phyloP scores from a whole-genome alignment of 306 rosid species.

The Dryas alaskensis region DNA sequence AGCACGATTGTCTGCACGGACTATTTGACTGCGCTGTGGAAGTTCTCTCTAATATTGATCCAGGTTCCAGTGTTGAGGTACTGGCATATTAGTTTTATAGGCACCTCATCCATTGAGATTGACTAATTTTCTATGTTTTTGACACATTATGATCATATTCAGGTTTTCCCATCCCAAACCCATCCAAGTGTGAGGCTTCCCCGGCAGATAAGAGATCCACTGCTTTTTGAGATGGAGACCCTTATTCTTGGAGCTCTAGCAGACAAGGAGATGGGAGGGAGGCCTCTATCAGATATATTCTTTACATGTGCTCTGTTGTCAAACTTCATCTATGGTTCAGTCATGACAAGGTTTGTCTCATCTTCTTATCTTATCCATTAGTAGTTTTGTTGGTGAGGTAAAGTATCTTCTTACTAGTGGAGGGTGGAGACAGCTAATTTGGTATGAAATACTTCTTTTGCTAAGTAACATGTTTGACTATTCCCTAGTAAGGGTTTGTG shows the following conservation, averaged over 20 bases:
- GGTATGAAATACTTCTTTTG: not conserved
- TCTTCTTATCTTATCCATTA: not conserved
- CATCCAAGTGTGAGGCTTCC: conserved; percentile 54
- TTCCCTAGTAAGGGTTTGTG: not conserved
- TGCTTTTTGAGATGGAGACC: conserved; percentile 70
- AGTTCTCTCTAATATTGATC: conserved; percentile 55
- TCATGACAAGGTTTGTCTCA: conserved; percentile 56
- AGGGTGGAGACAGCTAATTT: not conserved
- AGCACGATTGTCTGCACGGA: conserved; percentile 41
- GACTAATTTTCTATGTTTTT: conserved; percentile 13
- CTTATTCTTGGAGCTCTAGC: conserved; percentile 52
- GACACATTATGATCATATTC: conserved; percentile 22
- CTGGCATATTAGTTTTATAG: conserved; percentile 27
- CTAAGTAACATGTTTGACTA: not conserved
- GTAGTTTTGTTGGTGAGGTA: not conserved
- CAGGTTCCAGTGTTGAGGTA: conserved; percentile 61
- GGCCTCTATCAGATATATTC: conserved; percentile 56
- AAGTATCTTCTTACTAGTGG: not conserved
- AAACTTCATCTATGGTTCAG: conserved; percentile 58
- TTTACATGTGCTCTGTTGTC: conserved; percentile 63
- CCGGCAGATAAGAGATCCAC: conserved; percentile 59
- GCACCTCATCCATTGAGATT: conserved; percentile 17
- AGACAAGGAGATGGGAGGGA: conserved; percentile 48
- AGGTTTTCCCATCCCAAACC: conserved; percentile 49
- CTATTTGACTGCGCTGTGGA: conserved; percentile 77